Evolutionary conservation across 352 stramenopile species (phyloP).

Genomic region (Phytophthora sojae): DNA sequence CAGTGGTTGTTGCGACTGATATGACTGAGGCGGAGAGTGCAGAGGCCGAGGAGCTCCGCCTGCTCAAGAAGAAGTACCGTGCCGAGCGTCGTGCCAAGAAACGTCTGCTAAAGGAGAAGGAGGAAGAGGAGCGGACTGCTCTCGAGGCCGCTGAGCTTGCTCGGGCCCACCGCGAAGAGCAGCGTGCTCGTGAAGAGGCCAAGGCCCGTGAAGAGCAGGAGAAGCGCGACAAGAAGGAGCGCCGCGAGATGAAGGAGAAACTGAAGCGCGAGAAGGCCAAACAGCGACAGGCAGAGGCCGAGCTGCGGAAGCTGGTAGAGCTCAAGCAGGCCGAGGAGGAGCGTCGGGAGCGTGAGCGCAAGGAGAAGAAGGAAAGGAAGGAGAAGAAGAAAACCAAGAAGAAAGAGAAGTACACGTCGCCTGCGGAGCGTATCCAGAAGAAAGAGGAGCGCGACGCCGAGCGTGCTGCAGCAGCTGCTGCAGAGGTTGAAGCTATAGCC

Average conservation of each 20-base stretch:
- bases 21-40: constrained; percentile 22
- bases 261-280: constrained; percentile 50
- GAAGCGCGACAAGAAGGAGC: constrained; percentile 53
- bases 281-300: constrained; percentile 46
- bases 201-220: constrained; percentile 49
- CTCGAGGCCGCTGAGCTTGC: constrained; percentile 48
- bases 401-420: constrained; percentile 69
- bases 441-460: constrained; percentile 43
- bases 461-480: constrained; percentile 18
- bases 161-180: constrained; percentile 45
- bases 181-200: constrained; percentile 48
- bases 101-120: constrained; percentile 41
- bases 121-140: constrained; percentile 46
- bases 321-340: constrained; percentile 54
- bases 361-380: constrained; percentile 47
- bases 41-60: constrained; percentile 40
- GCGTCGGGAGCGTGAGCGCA: constrained; percentile 41
- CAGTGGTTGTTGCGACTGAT: not conserved
- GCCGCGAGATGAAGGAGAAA: constrained; percentile 49
- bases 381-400: constrained; percentile 61
- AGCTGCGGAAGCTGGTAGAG: constrained; percentile 45
- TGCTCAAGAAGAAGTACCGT: constrained; percentile 47
- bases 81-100: constrained; percentile 53
- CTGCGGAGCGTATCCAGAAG: constrained; percentile 60
- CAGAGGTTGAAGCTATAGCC: not conserved